Conservation (phyloP, 2,329 filamentous ascomycete species). For the Claviceps maximensis region DNA sequence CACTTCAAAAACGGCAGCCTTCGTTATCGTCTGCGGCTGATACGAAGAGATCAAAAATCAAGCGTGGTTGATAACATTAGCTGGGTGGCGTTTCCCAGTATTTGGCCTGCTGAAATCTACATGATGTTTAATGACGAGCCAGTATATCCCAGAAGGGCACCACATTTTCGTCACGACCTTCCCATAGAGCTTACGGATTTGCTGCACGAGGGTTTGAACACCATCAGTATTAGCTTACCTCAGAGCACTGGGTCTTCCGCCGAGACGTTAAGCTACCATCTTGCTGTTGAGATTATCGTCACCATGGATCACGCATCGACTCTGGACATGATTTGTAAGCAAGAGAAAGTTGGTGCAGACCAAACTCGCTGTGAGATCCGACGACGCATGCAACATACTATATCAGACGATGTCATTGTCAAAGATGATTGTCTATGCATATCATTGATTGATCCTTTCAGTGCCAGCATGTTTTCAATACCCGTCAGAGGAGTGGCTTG, state of each 20-base stretch:
- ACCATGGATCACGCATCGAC: constrained; percentile 34
- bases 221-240: constrained; percentile 38
- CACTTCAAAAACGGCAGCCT: constrained; percentile 22
- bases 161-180: constrained; percentile 62
- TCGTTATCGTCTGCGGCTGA: constrained; percentile 57
- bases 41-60: constrained; percentile 26
- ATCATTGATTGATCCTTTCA: constrained; percentile 56
- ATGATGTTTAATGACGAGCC: constrained; percentile 52
- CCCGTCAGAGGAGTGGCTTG: constrained; percentile 63
- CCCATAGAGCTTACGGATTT: constrained; percentile 59
- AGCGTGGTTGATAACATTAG: constrained; percentile 14
- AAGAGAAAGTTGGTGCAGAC: constrained; percentile 26
- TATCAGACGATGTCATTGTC: constrained; percentile 47
- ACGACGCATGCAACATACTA: constrained; percentile 23
- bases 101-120: constrained; percentile 60
- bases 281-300: constrained; percentile 60
- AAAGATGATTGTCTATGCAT: constrained; percentile 41
- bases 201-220: constrained; percentile 47
- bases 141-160: constrained; percentile 48
- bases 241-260: constrained; percentile 14
- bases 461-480: constrained; percentile 46
- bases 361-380: constrained; percentile 46
- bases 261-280: constrained; percentile 28
- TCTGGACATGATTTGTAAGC: constrained; percentile 23
- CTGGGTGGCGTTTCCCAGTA: constrained; percentile 52